Evolutionary conservation across 2,329 filamentous ascomycete species (phyloP).

Genomic region (Talaromyces marneffei): DNA sequence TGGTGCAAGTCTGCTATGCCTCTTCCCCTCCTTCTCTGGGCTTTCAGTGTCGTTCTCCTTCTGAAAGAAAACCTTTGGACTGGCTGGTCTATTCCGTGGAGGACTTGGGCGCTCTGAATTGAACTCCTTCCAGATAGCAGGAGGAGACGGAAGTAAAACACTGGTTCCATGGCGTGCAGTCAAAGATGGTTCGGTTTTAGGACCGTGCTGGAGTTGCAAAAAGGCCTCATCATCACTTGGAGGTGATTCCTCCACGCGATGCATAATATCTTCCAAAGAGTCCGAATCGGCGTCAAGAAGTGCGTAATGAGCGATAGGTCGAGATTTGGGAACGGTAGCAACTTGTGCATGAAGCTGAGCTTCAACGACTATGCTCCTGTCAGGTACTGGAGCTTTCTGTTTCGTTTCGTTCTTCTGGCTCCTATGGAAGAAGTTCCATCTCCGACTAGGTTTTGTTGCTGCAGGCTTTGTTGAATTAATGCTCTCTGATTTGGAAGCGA

Average conservation of each 20-base stretch:
- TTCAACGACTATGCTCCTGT: conserved; percentile 14
- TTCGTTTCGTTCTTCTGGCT: conserved; percentile 26
- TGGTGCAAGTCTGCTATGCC: conserved; percentile 65
- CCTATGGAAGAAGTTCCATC: conserved; percentile 57
- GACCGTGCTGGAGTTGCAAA: conserved; percentile 12
- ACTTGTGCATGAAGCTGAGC: conserved; percentile 38
- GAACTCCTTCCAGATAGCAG: conserved; percentile 26
- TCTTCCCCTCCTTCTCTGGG: conserved; percentile 26
- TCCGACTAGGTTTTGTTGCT: conserved; percentile 31
- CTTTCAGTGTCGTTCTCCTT: conserved; percentile 24
- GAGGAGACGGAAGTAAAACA: conserved; percentile 39
- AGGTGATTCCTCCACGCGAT: conserved; percentile 35
- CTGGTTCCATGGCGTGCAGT: conserved; percentile 32
- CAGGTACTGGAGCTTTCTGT: conserved; percentile 18
- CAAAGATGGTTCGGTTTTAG: conserved; percentile 27
- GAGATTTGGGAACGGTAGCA: conserved; percentile 31
- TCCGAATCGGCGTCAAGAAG: conserved; percentile 46
- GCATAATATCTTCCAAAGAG: conserved; percentile 35
- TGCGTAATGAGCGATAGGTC: conserved; percentile 54
- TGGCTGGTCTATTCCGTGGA: conserved; percentile 22
- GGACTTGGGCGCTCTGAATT: conserved; percentile 22
- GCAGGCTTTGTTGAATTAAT: conserved; percentile 18
- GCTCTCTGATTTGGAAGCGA: conserved; percentile 4
- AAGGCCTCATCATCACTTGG: conserved; percentile 29
- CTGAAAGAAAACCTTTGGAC: conserved; percentile 35